Conservation (phyloP, 2,329 filamentous ascomycete genomes). For the Drechmeria coniospora region DNA sequence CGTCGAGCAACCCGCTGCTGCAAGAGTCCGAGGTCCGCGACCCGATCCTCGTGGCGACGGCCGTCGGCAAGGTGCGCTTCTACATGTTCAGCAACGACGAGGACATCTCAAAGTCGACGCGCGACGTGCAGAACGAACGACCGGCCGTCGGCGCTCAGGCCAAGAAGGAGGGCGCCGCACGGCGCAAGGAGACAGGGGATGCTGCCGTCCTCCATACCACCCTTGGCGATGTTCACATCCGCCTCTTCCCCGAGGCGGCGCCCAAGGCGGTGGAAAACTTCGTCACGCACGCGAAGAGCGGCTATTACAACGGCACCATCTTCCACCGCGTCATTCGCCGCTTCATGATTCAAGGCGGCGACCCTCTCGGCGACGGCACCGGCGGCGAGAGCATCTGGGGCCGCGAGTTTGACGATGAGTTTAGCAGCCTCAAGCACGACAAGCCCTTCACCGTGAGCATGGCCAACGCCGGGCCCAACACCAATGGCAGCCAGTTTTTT, state of each 20-base stretch:
- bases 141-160: slow-evolving; percentile 43
- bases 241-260: slow-evolving; percentile 82
- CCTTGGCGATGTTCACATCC: slow-evolving; percentile 84
- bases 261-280: slow-evolving; percentile 97
- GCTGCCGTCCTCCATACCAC: slow-evolving; percentile 82
- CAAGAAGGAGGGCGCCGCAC: slow-evolving; percentile 35
- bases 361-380: slow-evolving; percentile 80
- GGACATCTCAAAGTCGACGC: slow-evolving; percentile 64
- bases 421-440: slow-evolving; percentile 80
- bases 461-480: slow-evolving; percentile 92
- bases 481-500: slow-evolving; percentile 95
- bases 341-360: slow-evolving; percentile 98
- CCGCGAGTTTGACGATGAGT: slow-evolving; percentile 89
- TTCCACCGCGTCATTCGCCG: slow-evolving; percentile 96
- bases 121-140: slow-evolving; percentile 91
- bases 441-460: slow-evolving; percentile 94
- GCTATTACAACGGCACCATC: slow-evolving; percentile 95
- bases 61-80: slow-evolving; percentile 76
- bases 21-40: slow-evolving; percentile 85
- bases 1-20: slow-evolving; percentile 80
- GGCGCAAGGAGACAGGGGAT: slow-evolving; percentile 56
- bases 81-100: slow-evolving; percentile 96
- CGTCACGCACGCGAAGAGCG: slow-evolving; percentile 72
- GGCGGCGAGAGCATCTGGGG: slow-evolving; percentile 87
- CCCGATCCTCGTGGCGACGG: slow-evolving; percentile 75